phyloP scores from a whole-genome alignment of 345 rosid genomes.

The Cochlearia excelsa region DNA sequence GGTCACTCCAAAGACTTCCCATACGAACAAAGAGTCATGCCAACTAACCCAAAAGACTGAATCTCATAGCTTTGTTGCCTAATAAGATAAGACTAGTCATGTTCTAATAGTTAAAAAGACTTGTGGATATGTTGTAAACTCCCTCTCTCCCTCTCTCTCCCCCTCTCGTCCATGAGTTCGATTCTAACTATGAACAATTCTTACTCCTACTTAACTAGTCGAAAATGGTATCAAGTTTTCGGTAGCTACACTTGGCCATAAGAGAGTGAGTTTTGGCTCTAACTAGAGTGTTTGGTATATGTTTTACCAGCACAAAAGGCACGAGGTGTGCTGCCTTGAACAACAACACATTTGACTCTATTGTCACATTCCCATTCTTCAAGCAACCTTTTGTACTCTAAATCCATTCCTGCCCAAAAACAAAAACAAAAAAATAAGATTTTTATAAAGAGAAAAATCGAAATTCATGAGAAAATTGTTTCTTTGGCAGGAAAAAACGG shows the following conservation, averaged over 20 bases:
- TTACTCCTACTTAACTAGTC: too few relatives aligned
- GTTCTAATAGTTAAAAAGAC: too few relatives aligned
- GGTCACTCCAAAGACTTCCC: conserved; percentile 42
- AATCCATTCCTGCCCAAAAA: conserved; percentile 62
- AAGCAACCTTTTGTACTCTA: conserved; percentile 62
- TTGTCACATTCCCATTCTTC: conserved; percentile 90
- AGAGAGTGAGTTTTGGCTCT: not conserved
- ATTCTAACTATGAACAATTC: too few relatives aligned
- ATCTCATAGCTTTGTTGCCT: not conserved
- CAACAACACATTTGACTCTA: conserved; percentile 69
- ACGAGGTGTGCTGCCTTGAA: conserved; percentile 70
- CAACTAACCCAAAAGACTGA: conserved; percentile 3
- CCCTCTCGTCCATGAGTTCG: not conserved
- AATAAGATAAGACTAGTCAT: not conserved
- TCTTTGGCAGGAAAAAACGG: too few relatives aligned
- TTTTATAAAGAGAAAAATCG: not conserved
- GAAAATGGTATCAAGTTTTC: too few relatives aligned
- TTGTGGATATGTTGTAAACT: too few relatives aligned
- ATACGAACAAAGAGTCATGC: not conserved
- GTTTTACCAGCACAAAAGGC: conserved; percentile 79
- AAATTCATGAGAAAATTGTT: not conserved
- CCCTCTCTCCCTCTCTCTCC: not conserved
- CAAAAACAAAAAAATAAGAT: not conserved
- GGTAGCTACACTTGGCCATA: not conserved
- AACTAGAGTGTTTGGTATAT: not conserved